Evolutionary conservation across 257 asterid genomes (phyloP).

Genomic region (Ajuga chamaepitys): DNA sequence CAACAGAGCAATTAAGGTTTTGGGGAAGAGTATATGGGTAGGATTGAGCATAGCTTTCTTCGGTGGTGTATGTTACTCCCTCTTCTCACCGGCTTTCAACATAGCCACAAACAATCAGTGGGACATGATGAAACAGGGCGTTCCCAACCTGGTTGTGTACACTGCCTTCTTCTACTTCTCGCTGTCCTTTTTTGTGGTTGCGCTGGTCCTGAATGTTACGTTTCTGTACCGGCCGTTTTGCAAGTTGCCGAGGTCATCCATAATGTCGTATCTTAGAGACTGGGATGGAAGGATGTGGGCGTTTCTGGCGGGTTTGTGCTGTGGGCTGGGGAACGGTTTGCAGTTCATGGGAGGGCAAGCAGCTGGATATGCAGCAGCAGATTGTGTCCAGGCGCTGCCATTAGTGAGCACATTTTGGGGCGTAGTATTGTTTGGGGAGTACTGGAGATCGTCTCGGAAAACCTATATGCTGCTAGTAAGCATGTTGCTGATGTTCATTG

Average conservation of each 20-base stretch:
- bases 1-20: constrained; percentile 44
- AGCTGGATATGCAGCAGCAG: constrained; percentile 58
- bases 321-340: constrained; percentile 47
- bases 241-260: constrained; percentile 41
- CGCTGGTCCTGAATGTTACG: constrained; percentile 21
- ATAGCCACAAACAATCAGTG: constrained; percentile 47
- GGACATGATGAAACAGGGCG: constrained; percentile 26
- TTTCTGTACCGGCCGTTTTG: constrained; percentile 36
- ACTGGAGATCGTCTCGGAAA: constrained; percentile 33
- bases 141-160: constrained; percentile 33
- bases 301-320: constrained; percentile 29
- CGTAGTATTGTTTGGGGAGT: constrained; percentile 39
- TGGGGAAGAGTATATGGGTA: constrained; percentile 35
- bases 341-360: constrained; percentile 63
- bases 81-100: constrained; percentile 51
- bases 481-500: constrained; percentile 44
- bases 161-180: constrained; percentile 58
- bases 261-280: constrained; percentile 29
- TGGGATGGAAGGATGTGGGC: constrained; percentile 39
- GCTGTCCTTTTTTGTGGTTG: constrained; percentile 30
- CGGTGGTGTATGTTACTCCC: constrained; percentile 34
- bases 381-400: constrained; percentile 61
- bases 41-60: constrained; percentile 41
- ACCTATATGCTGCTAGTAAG: constrained; percentile 33
- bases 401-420: constrained; percentile 63